phyloP scores from a whole-genome alignment of 2,329 filamentous ascomycete species.

The Tothia fuscella region DNA sequence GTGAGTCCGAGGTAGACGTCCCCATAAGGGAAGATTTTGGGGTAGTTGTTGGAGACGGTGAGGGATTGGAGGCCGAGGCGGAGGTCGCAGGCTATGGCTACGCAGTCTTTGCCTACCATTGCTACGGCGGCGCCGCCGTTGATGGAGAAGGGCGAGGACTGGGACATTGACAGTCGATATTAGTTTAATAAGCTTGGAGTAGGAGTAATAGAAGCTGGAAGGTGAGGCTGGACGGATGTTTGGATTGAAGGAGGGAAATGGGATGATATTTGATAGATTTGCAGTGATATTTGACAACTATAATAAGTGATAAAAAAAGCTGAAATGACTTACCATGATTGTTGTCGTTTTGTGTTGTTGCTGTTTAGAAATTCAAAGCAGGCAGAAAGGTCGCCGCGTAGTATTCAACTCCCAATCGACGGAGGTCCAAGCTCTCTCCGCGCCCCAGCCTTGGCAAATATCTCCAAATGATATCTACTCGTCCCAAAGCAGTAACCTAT shows the following conservation, averaged over 20 bases:
- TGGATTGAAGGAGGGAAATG: neutral
- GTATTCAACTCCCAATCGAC: too few relatives aligned
- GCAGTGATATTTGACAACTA: too few relatives aligned
- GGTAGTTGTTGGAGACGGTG: constrained; percentile 99
- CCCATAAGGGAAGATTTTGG: constrained; percentile 97
- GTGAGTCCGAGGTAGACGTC: constrained; percentile 93
- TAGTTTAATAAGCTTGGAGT: too few relatives aligned
- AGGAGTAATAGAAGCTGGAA: neutral
- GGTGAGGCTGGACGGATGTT: neutral
- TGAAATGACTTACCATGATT: too few relatives aligned
- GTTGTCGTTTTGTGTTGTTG: too few relatives aligned
- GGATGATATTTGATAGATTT: neutral
- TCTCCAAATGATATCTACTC: too few relatives aligned
- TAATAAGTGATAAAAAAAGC: too few relatives aligned
- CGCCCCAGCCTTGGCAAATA: too few relatives aligned
- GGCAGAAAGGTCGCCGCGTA: too few relatives aligned
- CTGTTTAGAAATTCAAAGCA: too few relatives aligned
- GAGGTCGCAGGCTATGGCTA: constrained; percentile 97
- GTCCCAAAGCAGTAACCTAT: too few relatives aligned
- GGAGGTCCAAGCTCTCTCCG: too few relatives aligned
- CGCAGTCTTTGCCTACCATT: constrained; percentile 99
- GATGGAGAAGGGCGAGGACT: constrained; percentile 92
- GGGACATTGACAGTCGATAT: constrained; percentile 12
- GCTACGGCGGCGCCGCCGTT: constrained; percentile 90
- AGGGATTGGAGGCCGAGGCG: constrained; percentile 92